Evolutionary conservation across 75 land plant genomes (phyloP).

Genomic region (Azolla pinnata): DNA sequence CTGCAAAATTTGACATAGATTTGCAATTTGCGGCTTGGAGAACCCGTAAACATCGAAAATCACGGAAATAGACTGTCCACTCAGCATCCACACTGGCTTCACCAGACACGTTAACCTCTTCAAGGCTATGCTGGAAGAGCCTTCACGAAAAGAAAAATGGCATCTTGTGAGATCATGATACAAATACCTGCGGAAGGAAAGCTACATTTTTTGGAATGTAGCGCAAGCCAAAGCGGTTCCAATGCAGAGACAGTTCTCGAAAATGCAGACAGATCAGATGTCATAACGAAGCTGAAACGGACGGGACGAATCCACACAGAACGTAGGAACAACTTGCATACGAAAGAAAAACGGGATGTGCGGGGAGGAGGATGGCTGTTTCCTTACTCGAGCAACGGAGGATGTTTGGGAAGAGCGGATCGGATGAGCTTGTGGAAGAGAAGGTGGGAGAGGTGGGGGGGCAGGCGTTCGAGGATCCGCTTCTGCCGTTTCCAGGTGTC

Average conservation of each 20-base stretch:
- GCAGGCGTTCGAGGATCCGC: slow-evolving; percentile 67
- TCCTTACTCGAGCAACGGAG: slow-evolving; percentile 86
- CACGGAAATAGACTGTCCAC: slow-evolving; percentile 90
- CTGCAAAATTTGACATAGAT: slow-evolving; percentile 46
- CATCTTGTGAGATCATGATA: neutral
- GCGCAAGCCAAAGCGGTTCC: neutral
- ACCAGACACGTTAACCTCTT: slow-evolving; percentile 62
- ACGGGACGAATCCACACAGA: no score
- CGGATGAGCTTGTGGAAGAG: slow-evolving; percentile 54
- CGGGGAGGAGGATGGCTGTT: no score
- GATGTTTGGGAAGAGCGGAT: slow-evolving; percentile 46
- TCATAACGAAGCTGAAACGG: no score
- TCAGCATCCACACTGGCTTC: slow-evolving; percentile 68
- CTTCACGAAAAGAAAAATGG: slow-evolving; percentile 25
- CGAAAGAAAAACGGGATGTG: no score
- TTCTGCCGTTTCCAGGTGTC: slow-evolving; percentile 77
- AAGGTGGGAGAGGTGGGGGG: slow-evolving; percentile 58
- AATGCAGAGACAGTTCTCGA: neutral
- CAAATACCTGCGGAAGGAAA: neutral
- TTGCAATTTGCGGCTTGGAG: slow-evolving; percentile 51
- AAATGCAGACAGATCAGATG: no score
- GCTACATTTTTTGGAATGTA: neutral
- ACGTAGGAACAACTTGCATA: no score
- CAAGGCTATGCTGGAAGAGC: slow-evolving; percentile 55
- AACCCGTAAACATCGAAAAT: slow-evolving; percentile 50